Percentiles rank a stretch among this genome's conserved stretches.
Evolutionary conservation across 306 rosid genomes (phyloP).

Genomic region (Calophaca sinica): DNA sequence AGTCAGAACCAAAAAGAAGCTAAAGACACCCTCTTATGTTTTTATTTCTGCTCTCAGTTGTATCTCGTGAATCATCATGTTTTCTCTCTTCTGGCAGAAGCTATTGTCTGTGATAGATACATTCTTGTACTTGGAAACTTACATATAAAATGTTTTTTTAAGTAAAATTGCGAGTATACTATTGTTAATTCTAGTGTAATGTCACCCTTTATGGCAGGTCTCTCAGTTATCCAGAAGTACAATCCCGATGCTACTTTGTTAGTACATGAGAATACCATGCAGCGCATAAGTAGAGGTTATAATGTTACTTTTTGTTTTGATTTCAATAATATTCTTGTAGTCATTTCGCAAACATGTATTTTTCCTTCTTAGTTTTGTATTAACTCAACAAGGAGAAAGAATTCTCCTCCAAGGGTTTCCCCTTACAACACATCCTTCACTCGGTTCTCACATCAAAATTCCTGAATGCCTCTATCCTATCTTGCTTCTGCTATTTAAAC

Average conservation of each 20-base stretch:
- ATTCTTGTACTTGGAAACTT: constrained; percentile 24
- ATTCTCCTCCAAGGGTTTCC: constrained; percentile 22
- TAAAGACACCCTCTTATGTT: constrained; percentile 23
- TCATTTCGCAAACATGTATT: constrained; percentile 2
- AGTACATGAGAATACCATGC: constrained; percentile 84
- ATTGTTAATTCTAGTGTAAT: constrained; percentile 1
- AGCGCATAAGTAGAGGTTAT: constrained; percentile 75
- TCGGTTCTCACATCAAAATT: background rate
- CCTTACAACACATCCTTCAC: background rate
- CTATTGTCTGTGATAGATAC: constrained; percentile 27
- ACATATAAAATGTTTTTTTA: background rate
- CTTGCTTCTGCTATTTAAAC: background rate
- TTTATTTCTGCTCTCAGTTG: constrained; percentile 38
- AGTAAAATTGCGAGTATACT: background rate
- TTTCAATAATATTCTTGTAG: constrained; percentile 33
- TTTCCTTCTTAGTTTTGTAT: constrained; percentile 31
- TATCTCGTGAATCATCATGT: constrained; percentile 21
- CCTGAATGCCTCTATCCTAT: background rate
- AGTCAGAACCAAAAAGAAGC: constrained; percentile 22
- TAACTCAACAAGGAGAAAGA: constrained; percentile 13
- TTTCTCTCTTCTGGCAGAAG: constrained; percentile 29
- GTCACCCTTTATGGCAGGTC: constrained; percentile 65
- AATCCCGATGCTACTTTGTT: constrained; percentile 79
- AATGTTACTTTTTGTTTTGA: constrained; percentile 27
- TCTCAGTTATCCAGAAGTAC: constrained; percentile 77